Evolutionary conservation across 2,329 filamentous ascomycete genomes (phyloP), one percentile per base, ranked within the genome.

Genomic region (Colletotrichum sublineola): DNA sequence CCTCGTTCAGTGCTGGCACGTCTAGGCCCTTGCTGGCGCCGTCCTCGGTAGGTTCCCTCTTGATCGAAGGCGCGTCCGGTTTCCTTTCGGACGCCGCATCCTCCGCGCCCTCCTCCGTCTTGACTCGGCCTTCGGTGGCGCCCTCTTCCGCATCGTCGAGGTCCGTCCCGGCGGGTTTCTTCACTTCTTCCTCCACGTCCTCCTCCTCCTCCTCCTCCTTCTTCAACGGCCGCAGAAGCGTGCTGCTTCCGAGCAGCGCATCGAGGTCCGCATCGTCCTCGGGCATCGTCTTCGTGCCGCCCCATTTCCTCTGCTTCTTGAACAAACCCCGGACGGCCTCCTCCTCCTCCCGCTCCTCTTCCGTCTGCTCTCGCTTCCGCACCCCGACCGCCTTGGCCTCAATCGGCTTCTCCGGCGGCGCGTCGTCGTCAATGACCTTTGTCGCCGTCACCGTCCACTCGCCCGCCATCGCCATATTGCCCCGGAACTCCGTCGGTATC

Each of bases 401-500:
- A 9, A 85, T 81, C 38, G 82, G 81, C 40, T 79, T 80, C 36
- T 80, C 79, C 8, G 81, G 82, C 36, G 83, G 83, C 31, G 77
- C 75, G 42, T 20, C 44, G 44, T 20, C 84, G 18, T 86, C 82
- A 31, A 91, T 82, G 5, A 90, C 86, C 56, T 90, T 86, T 52
- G 94, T 89, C 7, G 88, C 90, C 71, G 89, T 91, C 14, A 92
- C 89, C 0, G 94, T 90, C 96, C 96, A 99, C 65, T 97, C 93
- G 42, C 96, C 94, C 5, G 92, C 91, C 85, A 98, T 91, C 6
- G 95, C 95, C 89, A 98, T 91, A 72, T 96, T 94, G 2, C 88
- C 86, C 71, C 94, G 87, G 68, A 94, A 91, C 75, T 93, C 91
- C 56, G 94, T 91, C 0, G 96, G 96, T 66, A 98, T 89, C 58